Conservation (phyloP, 2,329 filamentous ascomycete species). For the Emergomyces pasteurianus region DNA sequence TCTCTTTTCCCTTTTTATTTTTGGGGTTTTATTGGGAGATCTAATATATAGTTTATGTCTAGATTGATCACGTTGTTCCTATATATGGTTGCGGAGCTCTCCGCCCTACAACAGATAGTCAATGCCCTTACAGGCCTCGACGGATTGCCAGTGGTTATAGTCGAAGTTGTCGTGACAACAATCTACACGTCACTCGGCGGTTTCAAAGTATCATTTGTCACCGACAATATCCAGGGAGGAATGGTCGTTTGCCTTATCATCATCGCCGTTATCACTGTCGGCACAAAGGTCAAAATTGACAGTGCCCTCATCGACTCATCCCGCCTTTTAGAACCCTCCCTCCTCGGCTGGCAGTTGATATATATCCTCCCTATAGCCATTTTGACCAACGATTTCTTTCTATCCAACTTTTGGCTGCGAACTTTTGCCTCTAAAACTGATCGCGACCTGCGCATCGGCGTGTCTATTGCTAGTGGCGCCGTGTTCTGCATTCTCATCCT, state of each 20-base stretch:
- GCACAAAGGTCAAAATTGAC: slow-evolving; percentile 61
- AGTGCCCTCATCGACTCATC: slow-evolving; percentile 55
- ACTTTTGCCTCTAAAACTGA: slow-evolving; percentile 70
- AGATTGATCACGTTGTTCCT: slow-evolving; percentile 66
- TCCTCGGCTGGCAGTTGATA: slow-evolving; percentile 73
- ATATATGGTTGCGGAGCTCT: slow-evolving; percentile 79
- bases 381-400: slow-evolving; percentile 75
- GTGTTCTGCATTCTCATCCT: slow-evolving; percentile 60
- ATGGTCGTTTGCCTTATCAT: slow-evolving; percentile 68
- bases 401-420: slow-evolving; percentile 73
- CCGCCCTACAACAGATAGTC: slow-evolving; percentile 68
- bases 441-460: slow-evolving; percentile 63
- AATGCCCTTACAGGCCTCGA: slow-evolving; percentile 62
- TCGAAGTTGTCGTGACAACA: slow-evolving; percentile 65
- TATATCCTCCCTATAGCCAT: slow-evolving; percentile 76
- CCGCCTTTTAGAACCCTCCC: slow-evolving; percentile 53
- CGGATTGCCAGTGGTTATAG: slow-evolving; percentile 62
- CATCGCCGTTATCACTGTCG: slow-evolving; percentile 66
- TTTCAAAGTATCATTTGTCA: slow-evolving; percentile 73
- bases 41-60: slow-evolving; percentile 2
- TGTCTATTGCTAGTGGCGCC: slow-evolving; percentile 52
- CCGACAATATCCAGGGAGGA: slow-evolving; percentile 66
- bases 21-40: not conserved
- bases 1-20: not conserved
- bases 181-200: slow-evolving; percentile 75